Conservation (phyloP, 345 rosid species). For the Sapria himalayana region DNA sequence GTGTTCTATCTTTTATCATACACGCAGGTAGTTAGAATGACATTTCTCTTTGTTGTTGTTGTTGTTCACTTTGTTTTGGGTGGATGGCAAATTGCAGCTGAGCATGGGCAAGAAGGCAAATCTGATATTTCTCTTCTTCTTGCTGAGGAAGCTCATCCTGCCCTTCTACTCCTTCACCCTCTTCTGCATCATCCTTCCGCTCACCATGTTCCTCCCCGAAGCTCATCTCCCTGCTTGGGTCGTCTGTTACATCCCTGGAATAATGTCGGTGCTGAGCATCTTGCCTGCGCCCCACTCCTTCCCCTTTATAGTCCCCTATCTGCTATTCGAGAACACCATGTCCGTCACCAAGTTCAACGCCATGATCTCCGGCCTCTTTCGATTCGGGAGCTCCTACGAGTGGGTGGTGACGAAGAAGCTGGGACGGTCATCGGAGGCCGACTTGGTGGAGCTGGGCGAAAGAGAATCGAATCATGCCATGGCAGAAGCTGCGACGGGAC, state of each 20-base stretch:
- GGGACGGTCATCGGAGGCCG: slow-evolving; percentile 86
- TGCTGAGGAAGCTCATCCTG: slow-evolving; percentile 64
- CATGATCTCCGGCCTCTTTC: slow-evolving; percentile 78
- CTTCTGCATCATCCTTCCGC: slow-evolving; percentile 79
- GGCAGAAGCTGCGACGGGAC: slow-evolving; percentile 11
- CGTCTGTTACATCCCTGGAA: slow-evolving; percentile 65
- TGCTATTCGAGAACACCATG: slow-evolving; percentile 93
- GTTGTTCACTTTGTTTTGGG: neutral
- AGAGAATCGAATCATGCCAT: slow-evolving; percentile 32
- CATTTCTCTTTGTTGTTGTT: neutral
- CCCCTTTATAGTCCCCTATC: slow-evolving; percentile 80
- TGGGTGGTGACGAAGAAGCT: slow-evolving; percentile 86
- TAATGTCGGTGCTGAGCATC: slow-evolving; percentile 70
- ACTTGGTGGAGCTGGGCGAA: slow-evolving; percentile 48
- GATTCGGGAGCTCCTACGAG: slow-evolving; percentile 66
- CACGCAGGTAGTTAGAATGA: too few species aligned
- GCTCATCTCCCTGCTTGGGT: slow-evolving; percentile 89
- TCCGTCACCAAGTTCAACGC: slow-evolving; percentile 92
- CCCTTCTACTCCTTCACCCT: slow-evolving; percentile 92
- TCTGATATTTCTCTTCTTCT: slow-evolving; percentile 70
- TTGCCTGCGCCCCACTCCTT: slow-evolving; percentile 73
- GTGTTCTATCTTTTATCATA: neutral
- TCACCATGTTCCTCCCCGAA: slow-evolving; percentile 81
- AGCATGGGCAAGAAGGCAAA: slow-evolving; percentile 54
- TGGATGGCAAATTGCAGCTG: slow-evolving; percentile 36